Evolutionary conservation across 371 early-diverging fungal species (phyloP).

Genomic region (Apophysomyces variabilis): DNA sequence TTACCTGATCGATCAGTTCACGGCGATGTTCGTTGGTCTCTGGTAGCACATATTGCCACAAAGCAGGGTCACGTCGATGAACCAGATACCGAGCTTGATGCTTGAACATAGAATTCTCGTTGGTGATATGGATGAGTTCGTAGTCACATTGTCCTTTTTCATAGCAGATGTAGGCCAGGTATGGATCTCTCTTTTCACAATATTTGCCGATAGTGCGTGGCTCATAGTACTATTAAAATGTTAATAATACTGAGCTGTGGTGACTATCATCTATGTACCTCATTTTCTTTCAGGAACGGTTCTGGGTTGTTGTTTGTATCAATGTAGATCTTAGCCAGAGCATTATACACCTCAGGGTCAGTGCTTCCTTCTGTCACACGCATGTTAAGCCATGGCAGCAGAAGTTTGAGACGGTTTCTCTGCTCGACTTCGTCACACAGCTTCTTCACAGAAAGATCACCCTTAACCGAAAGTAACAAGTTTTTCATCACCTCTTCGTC

Average conservation of each 20-base stretch:
- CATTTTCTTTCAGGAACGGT: conserved; percentile 92
- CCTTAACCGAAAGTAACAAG: conserved; percentile 79
- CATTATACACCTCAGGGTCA: conserved; percentile 93
- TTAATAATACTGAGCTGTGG: background rate
- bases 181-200: conserved; percentile 98
- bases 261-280: conserved; percentile 31
- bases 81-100: conserved; percentile 97
- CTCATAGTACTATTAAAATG: conserved; percentile 70
- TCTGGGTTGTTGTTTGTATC: conserved; percentile 98
- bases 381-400: conserved; percentile 92
- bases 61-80: conserved; percentile 80
- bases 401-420: conserved; percentile 94
- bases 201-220: conserved; percentile 92
- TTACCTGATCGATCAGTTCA: conserved; percentile 90
- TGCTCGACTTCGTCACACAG: conserved; percentile 94
- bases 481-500: conserved; percentile 93
- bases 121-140: conserved; percentile 92
- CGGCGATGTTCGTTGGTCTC: conserved; percentile 83
- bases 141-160: conserved; percentile 94
- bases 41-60: conserved; percentile 88
- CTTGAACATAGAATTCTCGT: conserved; percentile 98
- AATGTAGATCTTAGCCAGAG: conserved; percentile 98
- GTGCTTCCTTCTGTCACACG: conserved; percentile 85
- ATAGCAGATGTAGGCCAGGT: conserved; percentile 94
- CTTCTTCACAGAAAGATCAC: conserved; percentile 82